Evolutionary conservation across 106 monocot genomes (phyloP), one percentile per base, ranked within the genome.

Genomic region (Dendrobium chrysotoxum): DNA sequence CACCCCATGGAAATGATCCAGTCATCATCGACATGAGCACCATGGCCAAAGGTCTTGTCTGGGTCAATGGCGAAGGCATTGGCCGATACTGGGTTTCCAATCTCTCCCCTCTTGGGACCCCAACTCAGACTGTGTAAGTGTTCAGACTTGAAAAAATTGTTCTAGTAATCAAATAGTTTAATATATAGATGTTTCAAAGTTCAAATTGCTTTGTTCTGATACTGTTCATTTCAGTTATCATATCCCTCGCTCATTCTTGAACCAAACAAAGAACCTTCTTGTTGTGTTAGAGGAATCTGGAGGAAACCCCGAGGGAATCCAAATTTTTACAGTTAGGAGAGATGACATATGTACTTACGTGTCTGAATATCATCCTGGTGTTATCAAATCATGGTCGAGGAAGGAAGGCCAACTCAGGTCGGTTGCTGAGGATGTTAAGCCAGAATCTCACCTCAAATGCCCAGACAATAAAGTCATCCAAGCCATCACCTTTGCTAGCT

Each of bases 71-170:
- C 26, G 68, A 83, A 58, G 80, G 77, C 83, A 88, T 97, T 11
- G 96, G 96, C 2, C 92, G 94, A 0, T 94, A 94, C 79, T 97
- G 94, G 96, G 84, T 88, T 0, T 90, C 90, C 18, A 86, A 89
- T 80, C 83, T 79, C 55, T 81, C 74, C 35, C 90, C 93, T 30
- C 91, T 93, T 0, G 94, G 92, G 18, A 75, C 85, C 50, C 90
- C 96, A 54, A 86, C 93, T 70, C 94, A 97, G 66, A 79, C 85
- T 0, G 75, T 88, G 92, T 93, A 85, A 83, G 92, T 70, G 75
- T 15, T 70, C 23, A 64, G 0, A 23, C 23, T 23, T 7, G 9
- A 25, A 50, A 50, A 9, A 65, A 25, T 10, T 2, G 64, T 25
- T 50, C 3, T 50, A 2, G 64, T n/a, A 16, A 3, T 70, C 70